phyloP scores from a whole-genome alignment of 2,329 filamentous ascomycete genomes.

The Verticillium klebahnii region DNA sequence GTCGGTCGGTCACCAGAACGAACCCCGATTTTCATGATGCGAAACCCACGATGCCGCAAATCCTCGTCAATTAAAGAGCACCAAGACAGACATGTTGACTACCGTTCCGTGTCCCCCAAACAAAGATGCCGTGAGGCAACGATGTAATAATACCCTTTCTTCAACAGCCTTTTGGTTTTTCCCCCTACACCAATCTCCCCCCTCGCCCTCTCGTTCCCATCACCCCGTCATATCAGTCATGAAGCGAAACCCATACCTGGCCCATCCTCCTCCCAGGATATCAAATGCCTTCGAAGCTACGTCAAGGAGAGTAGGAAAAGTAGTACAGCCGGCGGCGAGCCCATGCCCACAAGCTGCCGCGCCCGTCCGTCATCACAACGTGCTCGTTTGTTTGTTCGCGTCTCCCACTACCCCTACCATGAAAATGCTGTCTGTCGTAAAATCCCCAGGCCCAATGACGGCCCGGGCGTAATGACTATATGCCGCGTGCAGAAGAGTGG shows the following conservation, averaged over 20 bases:
- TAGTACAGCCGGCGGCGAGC: background rate
- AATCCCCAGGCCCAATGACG: conserved; percentile 3
- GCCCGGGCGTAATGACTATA: background rate
- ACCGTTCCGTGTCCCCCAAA: conserved; percentile 1
- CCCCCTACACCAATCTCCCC: background rate
- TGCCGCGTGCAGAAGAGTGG: conserved; percentile 11
- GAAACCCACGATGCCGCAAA: conserved; percentile 3
- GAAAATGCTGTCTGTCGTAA: conserved; percentile 1
- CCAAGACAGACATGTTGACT: conserved; percentile 10
- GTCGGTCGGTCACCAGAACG: conserved; percentile 6
- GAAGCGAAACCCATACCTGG: background rate
- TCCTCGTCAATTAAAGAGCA: background rate
- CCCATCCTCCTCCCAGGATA: background rate
- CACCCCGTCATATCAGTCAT: background rate
- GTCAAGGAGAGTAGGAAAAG: background rate
- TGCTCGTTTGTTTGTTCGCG: background rate
- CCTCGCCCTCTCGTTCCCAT: background rate
- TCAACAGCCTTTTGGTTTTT: conserved; percentile 1
- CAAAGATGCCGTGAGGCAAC: conserved; percentile 29
- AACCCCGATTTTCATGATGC: background rate
- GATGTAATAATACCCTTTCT: conserved; percentile 12
- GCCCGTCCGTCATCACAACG: background rate
- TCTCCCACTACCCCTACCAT: background rate
- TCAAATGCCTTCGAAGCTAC: background rate
- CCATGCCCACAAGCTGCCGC: background rate